Evolutionary conservation across 1,284 basidiomycete genomes (phyloP), one percentile per base, ranked within the genome.

Genomic region (Rhodotorula sp.): DNA sequence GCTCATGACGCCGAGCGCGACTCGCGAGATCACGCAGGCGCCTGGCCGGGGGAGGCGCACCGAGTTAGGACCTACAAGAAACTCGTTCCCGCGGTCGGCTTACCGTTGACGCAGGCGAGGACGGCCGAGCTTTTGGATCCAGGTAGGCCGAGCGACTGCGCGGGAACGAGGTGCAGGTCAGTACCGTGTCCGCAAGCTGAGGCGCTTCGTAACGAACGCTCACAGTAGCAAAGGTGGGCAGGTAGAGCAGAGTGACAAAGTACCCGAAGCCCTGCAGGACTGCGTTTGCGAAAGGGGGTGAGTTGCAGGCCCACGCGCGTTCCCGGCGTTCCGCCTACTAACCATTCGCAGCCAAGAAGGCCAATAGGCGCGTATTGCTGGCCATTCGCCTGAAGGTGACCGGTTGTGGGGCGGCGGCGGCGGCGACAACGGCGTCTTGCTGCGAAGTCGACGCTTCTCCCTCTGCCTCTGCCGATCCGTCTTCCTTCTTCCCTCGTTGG

Each of bases 1-100:
- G 12, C 82, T 80, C 12, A 84, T 77, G 64, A 79, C 77, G 20
- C 83, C 84, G 64, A 83, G 77, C 2, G 68, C 66, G 16, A 83
- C 64, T 18, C 82, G 79, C 14, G 82, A 80, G 18, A 83, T 49
- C 10, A 82, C 76, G 23, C 82, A 79, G 3, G 81, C 77, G 16
- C 76, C 81, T 70, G 82, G 82, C 80, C 23, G 80, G 58, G 34
- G 20, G 18, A 18, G 43, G 3, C 0, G 39, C 15, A 31, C 29
- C 39, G 34, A 47, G 43, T 20, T 10, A 8, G 15, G 10, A 15
- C n/a, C 18, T 15, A 1, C 43, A 18, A 3, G 1, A 3, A 3
- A 20, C 39, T 5, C 3, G 39, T 51, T 2, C 1, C 2, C 20
- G 3, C 5, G 43, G 48, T 10, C 20, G 20, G 46, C 56, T 18